phyloP scores from a whole-genome alignment of 1,139 yeast genomes.

The Diutina ranongensis region DNA sequence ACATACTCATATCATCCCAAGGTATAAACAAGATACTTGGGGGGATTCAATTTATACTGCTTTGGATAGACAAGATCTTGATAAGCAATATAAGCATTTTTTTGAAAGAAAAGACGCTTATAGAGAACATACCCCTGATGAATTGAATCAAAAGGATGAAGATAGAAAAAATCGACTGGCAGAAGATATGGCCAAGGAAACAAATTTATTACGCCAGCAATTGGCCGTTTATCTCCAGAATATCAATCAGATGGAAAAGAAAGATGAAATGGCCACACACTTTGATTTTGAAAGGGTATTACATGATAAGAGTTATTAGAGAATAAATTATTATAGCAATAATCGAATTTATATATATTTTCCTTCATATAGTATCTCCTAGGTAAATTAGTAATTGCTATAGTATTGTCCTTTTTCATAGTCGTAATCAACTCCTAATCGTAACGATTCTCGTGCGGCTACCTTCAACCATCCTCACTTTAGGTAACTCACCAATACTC shows the following conservation, averaged over 20 bases:
- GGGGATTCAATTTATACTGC: constrained; percentile 62
- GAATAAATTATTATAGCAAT: too few species aligned
- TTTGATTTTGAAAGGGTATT: constrained; percentile 1
- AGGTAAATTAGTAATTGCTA: too few species aligned
- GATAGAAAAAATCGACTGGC: constrained; percentile 39
- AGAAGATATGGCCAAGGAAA: constrained; percentile 59
- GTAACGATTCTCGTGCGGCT: too few species aligned
- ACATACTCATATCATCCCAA: constrained; percentile 86
- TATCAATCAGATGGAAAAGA: background rate
- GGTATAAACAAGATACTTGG: constrained; percentile 50
- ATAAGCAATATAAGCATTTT: constrained; percentile 20
- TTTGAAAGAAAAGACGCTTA: constrained; percentile 17
- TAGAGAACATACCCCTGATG: constrained; percentile 18
- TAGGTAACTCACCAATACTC: too few species aligned
- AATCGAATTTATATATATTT: too few species aligned
- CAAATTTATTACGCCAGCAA: constrained; percentile 35
- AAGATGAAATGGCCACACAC: background rate
- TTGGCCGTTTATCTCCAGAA: constrained; percentile 13
- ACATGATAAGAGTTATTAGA: constrained; percentile 1
- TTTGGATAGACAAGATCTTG: constrained; percentile 38
- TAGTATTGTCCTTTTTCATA: background rate
- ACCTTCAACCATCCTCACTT: too few species aligned
- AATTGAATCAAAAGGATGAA: constrained; percentile 30
- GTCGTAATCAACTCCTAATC: too few species aligned
- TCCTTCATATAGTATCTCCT: too few species aligned